Conservation (phyloP, 768 basidiomycete genomes). For the Phanerochaete sordida region DNA sequence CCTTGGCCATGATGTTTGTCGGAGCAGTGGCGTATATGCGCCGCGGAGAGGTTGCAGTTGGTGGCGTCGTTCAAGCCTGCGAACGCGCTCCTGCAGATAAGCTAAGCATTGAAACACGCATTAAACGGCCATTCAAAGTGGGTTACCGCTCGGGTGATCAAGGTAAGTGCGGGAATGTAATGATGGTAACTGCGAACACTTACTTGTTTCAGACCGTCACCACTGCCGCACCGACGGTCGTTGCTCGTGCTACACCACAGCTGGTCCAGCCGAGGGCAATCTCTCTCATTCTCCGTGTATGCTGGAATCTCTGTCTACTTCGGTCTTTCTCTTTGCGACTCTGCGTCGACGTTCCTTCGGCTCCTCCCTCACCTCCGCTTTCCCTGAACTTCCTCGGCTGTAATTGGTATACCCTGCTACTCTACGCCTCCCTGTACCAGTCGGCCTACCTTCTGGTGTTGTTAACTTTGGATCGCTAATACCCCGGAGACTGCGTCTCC, state of each 20-base stretch:
- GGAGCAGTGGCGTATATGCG: neutral
- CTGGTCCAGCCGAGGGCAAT: neutral
- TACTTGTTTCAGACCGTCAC: neutral
- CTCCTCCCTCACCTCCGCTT: neutral
- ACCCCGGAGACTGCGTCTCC: constrained; percentile 1
- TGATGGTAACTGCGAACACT: no score
- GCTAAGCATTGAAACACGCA: no score
- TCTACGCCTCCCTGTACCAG: neutral
- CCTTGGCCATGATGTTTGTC: neutral
- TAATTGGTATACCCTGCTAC: neutral
- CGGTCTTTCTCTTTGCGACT: neutral
- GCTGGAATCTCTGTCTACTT: neutral
- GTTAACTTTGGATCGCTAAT: neutral
- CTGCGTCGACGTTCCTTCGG: neutral
- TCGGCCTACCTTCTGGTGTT: neutral
- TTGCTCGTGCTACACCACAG: neutral
- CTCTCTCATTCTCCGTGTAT: neutral
- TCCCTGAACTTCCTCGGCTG: neutral
- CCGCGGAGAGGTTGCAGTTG: neutral
- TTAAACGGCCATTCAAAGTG: no score
- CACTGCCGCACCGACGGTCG: neutral
- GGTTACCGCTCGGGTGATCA: no score
- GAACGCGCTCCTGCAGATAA: no score
- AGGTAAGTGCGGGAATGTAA: no score
- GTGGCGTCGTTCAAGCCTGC: neutral